A percentile compares a stretch with the other conserved stretches of the same genome.
These are phyloP conservation scores for Botryotinia narcissicola DNA, from an alignment of 2,329 filamentous ascomycete species.

Conservation along the genomic window DNA sequence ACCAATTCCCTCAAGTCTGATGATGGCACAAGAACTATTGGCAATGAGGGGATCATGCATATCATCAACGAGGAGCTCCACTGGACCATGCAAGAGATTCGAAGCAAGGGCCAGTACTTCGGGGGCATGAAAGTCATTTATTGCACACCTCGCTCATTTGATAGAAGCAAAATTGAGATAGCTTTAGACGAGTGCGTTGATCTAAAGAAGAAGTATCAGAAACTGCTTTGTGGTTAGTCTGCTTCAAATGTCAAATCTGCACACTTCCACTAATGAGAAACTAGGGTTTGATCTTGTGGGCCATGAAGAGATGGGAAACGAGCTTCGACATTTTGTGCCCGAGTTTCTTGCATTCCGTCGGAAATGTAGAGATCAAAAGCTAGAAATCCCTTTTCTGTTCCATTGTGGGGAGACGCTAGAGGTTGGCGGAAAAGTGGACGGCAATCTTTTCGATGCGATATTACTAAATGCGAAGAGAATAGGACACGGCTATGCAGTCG, in stretches of 20 bases:
- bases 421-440: conserved; percentile 60
- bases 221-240: conserved; percentile 61
- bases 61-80: conserved; percentile 57
- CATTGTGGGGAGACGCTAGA: conserved; percentile 76
- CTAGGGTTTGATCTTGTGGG: conserved; percentile 68
- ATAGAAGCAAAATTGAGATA: conserved; percentile 45
- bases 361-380: conserved; percentile 46
- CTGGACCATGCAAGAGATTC: conserved; percentile 45
- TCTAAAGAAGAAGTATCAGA: conserved; percentile 55
- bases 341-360: conserved; percentile 57
- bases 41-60: conserved; percentile 58
- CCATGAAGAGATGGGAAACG: conserved; percentile 61
- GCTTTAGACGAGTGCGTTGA: conserved; percentile 60
- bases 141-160: conserved; percentile 64
- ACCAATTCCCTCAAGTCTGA: conserved; percentile 59
- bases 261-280: background rate
- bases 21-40: conserved; percentile 51
- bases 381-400: conserved; percentile 70
- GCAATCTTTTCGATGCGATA: conserved; percentile 67
- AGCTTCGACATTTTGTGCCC: conserved; percentile 54
- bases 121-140: conserved; percentile 70
- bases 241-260: background rate
- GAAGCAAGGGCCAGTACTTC: conserved; percentile 47
- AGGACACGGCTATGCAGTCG: conserved; percentile 69
- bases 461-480: conserved; percentile 66